Conservation (phyloP, 805 yeast species). For the Lachancea meyersii region DNA sequence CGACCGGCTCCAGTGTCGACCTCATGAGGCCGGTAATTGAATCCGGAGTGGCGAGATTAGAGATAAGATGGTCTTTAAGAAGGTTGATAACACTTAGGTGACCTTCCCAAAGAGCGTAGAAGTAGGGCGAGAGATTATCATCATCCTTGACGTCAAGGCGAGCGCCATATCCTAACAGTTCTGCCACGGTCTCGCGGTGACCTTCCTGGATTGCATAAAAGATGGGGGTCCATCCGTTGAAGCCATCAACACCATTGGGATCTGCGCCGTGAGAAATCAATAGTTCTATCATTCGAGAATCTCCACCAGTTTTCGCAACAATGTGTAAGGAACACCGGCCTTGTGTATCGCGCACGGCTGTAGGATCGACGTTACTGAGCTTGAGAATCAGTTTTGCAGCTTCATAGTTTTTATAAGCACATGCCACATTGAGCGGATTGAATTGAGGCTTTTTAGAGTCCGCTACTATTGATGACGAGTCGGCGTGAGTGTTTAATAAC, state of each 20-base stretch:
- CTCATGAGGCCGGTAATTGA: background rate
- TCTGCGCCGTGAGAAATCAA: constrained; percentile 67
- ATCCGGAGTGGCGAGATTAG: constrained; percentile 2
- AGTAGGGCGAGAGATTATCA: constrained; percentile 71
- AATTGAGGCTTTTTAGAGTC: constrained; percentile 55
- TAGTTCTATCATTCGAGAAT: constrained; percentile 57
- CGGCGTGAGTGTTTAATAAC: constrained; percentile 43
- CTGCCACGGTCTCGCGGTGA: constrained; percentile 60
- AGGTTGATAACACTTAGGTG: constrained; percentile 75
- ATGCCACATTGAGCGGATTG: constrained; percentile 77
- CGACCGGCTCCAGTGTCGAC: constrained; percentile 5
- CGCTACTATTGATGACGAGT: constrained; percentile 42
- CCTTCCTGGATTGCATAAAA: constrained; percentile 89
- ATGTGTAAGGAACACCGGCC: constrained; percentile 86
- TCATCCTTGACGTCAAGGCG: constrained; percentile 64
- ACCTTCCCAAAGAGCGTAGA: constrained; percentile 92
- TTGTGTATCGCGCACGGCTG: constrained; percentile 60
- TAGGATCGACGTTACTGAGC: constrained; percentile 28
- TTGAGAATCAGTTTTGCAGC: constrained; percentile 60
- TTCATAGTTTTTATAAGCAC: constrained; percentile 71
- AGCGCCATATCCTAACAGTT: constrained; percentile 69
- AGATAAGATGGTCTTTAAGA: constrained; percentile 38
- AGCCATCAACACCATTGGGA: constrained; percentile 72
- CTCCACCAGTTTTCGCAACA: constrained; percentile 74
- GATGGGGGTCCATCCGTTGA: constrained; percentile 90